A percentile compares a stretch with the other conserved stretches of the same genome.
Evolutionary conservation across 2,329 filamentous ascomycete species (phyloP).

Genomic region (Talaromyces amestolkiae): DNA sequence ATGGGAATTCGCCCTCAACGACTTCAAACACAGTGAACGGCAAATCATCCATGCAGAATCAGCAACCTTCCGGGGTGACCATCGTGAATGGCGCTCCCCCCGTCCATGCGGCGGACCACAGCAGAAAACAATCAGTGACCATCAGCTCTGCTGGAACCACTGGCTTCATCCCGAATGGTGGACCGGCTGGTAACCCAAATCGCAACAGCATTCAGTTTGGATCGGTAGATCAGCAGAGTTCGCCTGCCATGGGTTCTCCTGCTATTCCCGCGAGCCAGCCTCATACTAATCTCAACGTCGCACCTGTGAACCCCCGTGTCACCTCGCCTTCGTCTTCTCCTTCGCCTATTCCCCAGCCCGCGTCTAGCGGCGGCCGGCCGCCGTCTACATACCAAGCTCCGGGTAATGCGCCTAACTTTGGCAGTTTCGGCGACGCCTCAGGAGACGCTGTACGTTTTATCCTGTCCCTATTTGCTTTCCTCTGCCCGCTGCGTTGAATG

Average conservation of each 20-base stretch:
- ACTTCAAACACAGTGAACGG: slow-evolving; percentile 73
- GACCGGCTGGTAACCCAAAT: slow-evolving; percentile 51
- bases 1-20: slow-evolving; percentile 63
- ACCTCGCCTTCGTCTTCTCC: slow-evolving; percentile 85
- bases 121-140: slow-evolving; percentile 83
- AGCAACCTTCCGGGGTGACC: slow-evolving; percentile 49
- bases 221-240: slow-evolving; percentile 64
- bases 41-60: slow-evolving; percentile 58
- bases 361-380: slow-evolving; percentile 77
- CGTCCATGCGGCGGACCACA: slow-evolving; percentile 62
- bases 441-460: slow-evolving; percentile 49
- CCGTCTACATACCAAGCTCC: slow-evolving; percentile 71
- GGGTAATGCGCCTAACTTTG: slow-evolving; percentile 72
- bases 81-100: slow-evolving; percentile 64
- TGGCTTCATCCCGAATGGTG: slow-evolving; percentile 75
- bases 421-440: slow-evolving; percentile 68
- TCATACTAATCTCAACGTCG: slow-evolving; percentile 46
- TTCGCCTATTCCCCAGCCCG: slow-evolving; percentile 86
- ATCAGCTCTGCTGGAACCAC: slow-evolving; percentile 81
- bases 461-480: slow-evolving; percentile 24
- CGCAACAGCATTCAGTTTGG: slow-evolving; percentile 74
- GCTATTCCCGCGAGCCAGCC: slow-evolving; percentile 46
- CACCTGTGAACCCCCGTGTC: slow-evolving; percentile 65
- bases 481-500: not conserved
- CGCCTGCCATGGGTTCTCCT: slow-evolving; percentile 63